phyloP scores from a whole-genome alignment of 257 asterid species.

The Capsicum baccatum region DNA sequence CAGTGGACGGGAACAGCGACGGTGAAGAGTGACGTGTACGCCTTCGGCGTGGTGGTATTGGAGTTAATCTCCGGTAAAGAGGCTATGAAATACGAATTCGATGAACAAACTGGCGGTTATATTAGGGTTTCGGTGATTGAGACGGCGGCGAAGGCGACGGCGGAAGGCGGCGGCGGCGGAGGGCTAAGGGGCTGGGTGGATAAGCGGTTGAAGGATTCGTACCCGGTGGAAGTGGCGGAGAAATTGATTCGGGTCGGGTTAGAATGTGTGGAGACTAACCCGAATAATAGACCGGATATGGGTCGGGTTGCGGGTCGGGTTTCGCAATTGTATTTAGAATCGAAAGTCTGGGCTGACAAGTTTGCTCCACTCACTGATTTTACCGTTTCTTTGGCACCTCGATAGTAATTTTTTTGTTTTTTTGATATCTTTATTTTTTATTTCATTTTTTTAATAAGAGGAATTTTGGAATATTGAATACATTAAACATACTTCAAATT shows the following conservation, averaged over 20 bases:
- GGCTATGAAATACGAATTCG: conserved; percentile 62
- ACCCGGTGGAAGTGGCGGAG: conserved; percentile 90
- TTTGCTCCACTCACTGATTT: conserved; percentile 63
- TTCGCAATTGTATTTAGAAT: conserved; percentile 76
- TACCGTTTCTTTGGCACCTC: conserved; percentile 77
- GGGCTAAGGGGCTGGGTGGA: conserved; percentile 88
- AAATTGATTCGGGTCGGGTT: conserved; percentile 69
- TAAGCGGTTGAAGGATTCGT: conserved; percentile 83
- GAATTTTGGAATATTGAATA: background rate
- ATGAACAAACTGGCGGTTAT: conserved; percentile 67
- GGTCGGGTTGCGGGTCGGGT: conserved; percentile 74
- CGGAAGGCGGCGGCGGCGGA: conserved; percentile 42
- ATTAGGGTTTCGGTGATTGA: conserved; percentile 77
- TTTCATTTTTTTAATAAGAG: background rate
- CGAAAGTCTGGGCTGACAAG: conserved; percentile 64
- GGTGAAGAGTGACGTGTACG: conserved; percentile 73
- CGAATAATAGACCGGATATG: conserved; percentile 83
- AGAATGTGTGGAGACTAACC: conserved; percentile 82
- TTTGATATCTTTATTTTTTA: background rate
- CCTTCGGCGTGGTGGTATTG: conserved; percentile 88
- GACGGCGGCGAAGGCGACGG: conserved; percentile 55
- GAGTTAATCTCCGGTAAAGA: conserved; percentile 87
- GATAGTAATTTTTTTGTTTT: conserved; percentile 32
- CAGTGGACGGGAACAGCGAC: conserved; percentile 65
- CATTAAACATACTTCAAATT: background rate